These are phyloP conservation scores for Penicillium longicatenatum DNA, from an alignment of 495 filamentous ascomycete species.

Conservation along the genomic window DNA sequence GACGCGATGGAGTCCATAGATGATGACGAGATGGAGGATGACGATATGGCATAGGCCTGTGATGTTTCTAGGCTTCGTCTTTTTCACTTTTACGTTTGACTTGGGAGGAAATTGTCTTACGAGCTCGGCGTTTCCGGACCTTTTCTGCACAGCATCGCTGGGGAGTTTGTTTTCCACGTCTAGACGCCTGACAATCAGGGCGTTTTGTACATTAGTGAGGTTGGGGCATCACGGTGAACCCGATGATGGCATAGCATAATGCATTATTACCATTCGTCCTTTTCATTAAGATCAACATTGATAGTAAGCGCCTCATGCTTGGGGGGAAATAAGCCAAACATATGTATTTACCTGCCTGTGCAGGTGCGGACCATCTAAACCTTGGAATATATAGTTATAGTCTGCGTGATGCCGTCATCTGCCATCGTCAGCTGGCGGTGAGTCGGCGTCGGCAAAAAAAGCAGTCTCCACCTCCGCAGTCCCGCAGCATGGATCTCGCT, in stretches of 20 bases:
- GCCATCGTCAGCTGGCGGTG: conserved; percentile 30
- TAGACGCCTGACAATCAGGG: conserved; percentile 32
- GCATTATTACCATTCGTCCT: conserved; percentile 10
- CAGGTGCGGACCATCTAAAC: too few species aligned
- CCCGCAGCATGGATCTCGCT: conserved; percentile 14
- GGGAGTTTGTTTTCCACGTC: conserved; percentile 39
- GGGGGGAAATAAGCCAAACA: not conserved
- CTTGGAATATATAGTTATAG: not conserved
- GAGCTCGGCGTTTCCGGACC: conserved; percentile 26
- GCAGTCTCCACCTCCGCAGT: conserved; percentile 14
- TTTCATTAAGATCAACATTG: not conserved
- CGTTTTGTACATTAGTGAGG: conserved; percentile 48
- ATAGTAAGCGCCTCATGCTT: not conserved
- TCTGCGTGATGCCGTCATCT: conserved; percentile 25
- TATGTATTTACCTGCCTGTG: too few species aligned
- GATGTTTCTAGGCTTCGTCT: conserved; percentile 18
- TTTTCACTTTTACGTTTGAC: conserved; percentile 12
- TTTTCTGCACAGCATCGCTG: conserved; percentile 42
- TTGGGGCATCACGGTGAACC: conserved; percentile 15
- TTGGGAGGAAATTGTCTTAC: conserved; percentile 18
- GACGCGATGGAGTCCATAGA: conserved; percentile 88
- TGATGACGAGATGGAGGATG: conserved; percentile 79
- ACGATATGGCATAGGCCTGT: conserved; percentile 49
- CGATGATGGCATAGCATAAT: conserved; percentile 18
- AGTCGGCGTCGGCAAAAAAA: conserved; percentile 27